A percentile compares a stretch with the other conserved stretches of the same genome.
phyloP scores from a whole-genome alignment of 2,329 filamentous ascomycete species.

The Claviceps sp. region DNA sequence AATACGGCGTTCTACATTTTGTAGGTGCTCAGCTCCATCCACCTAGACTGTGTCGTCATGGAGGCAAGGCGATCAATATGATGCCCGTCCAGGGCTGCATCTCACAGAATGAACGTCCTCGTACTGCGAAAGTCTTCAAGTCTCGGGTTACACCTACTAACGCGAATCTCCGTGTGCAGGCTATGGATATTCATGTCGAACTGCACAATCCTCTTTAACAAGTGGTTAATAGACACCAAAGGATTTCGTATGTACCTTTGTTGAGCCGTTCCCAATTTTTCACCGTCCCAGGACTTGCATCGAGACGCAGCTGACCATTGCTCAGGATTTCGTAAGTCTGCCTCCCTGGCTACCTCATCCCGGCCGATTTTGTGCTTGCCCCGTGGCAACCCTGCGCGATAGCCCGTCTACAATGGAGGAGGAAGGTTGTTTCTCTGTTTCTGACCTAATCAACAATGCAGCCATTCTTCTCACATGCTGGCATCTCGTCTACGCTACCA shows the following conservation, averaged over 20 bases:
- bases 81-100: background rate
- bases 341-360: background rate
- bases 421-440: background rate
- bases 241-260: conserved; percentile 12
- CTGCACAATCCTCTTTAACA: conserved; percentile 81
- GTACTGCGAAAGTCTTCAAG: background rate
- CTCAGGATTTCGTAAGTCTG: conserved; percentile 1
- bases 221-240: conserved; percentile 58
- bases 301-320: background rate
- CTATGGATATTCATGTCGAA: conserved; percentile 80
- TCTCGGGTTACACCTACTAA: background rate
- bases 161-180: conserved; percentile 15
- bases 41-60: background rate
- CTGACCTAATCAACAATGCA: conserved; percentile 10
- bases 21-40: conserved; percentile 10
- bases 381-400: background rate
- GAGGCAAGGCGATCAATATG: background rate
- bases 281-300: background rate
- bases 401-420: background rate
- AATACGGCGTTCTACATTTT: conserved; percentile 22
- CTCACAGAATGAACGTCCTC: too few species aligned
- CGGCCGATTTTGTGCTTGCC: background rate
- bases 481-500: conserved; percentile 53
- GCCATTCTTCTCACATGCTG: conserved; percentile 51
- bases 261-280: background rate